Evolutionary conservation across 257 asterid genomes (phyloP).

Genomic region (Solanum pennellii): DNA sequence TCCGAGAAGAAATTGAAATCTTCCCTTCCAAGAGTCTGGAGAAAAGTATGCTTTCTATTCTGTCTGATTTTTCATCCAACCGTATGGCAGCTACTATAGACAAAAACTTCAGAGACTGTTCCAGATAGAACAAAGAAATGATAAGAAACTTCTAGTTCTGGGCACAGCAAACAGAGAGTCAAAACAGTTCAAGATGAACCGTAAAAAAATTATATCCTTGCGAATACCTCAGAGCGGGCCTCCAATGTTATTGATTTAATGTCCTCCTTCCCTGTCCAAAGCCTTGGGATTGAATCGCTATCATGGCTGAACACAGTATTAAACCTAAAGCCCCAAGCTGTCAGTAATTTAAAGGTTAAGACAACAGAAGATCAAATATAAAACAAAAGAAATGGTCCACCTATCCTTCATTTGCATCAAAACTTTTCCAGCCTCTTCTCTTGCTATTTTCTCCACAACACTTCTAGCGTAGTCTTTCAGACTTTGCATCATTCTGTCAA

Average conservation of each 20-base stretch:
- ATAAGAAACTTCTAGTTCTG: not conserved
- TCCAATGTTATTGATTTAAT: constrained; percentile 40
- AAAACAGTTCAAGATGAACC: not conserved
- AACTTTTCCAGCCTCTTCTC: constrained; percentile 57
- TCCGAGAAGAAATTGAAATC: constrained; percentile 7
- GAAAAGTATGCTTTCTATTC: constrained; percentile 29
- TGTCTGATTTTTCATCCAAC: constrained; percentile 28
- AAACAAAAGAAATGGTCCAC: constrained; percentile 6
- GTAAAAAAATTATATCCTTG: not conserved
- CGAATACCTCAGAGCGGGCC: constrained; percentile 48
- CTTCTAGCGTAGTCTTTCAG: constrained; percentile 34
- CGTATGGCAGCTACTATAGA: constrained; percentile 39
- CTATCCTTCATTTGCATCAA: constrained; percentile 55
- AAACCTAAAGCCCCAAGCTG: constrained; percentile 27
- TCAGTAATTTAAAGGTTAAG: not conserved
- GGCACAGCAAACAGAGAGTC: not conserved
- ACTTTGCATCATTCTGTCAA: constrained; percentile 23
- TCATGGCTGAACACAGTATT: constrained; percentile 47
- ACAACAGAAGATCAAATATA: not conserved
- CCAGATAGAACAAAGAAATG: not conserved
- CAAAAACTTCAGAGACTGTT: constrained; percentile 44
- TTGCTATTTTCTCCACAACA: constrained; percentile 43
- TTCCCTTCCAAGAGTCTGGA: constrained; percentile 28
- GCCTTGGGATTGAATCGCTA: constrained; percentile 46
- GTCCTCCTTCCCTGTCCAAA: constrained; percentile 74